Conservation (phyloP, 768 basidiomycete species). For the Tulasnella sp. region DNA sequence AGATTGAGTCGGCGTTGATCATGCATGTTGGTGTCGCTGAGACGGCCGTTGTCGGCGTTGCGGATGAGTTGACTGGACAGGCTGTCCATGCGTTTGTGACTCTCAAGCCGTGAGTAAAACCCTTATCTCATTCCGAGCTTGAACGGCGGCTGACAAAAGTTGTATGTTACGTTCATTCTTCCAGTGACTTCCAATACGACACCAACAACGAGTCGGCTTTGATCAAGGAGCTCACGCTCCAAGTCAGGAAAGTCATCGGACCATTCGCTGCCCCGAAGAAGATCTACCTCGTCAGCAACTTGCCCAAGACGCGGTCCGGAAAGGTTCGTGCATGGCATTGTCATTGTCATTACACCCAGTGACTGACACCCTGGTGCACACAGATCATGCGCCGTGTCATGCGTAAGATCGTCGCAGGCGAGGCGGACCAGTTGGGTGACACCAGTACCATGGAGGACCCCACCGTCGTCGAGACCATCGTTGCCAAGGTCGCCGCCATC, state of each 20-base stretch:
- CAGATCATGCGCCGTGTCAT: constrained; percentile 92
- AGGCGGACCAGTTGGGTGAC: constrained; percentile 93
- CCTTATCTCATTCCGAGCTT: not conserved
- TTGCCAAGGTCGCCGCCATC: constrained; percentile 46
- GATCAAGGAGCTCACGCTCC: constrained; percentile 79
- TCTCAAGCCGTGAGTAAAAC: constrained; percentile 73
- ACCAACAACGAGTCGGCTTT: constrained; percentile 56
- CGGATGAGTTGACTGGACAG: constrained; percentile 84
- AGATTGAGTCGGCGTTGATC: constrained; percentile 95
- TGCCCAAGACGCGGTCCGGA: constrained; percentile 91
- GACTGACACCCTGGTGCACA: not conserved
- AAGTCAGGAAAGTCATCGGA: constrained; percentile 95
- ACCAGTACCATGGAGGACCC: constrained; percentile 90
- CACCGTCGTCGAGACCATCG: constrained; percentile 71
- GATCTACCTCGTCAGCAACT: constrained; percentile 67
- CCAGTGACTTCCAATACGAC: constrained; percentile 72
- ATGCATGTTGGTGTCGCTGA: constrained; percentile 92
- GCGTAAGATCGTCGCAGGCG: constrained; percentile 91
- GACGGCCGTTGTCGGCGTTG: constrained; percentile 82
- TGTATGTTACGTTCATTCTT: not conserved
- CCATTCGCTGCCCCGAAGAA: constrained; percentile 97
- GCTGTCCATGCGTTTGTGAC: constrained; percentile 89
- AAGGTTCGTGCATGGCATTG: constrained; percentile 45
- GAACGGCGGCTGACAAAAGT: not conserved
- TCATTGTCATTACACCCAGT: not conserved